Evolutionary conservation across 2,329 filamentous ascomycete genomes (phyloP).

Genomic region (Trichoderma citrinoviride): DNA sequence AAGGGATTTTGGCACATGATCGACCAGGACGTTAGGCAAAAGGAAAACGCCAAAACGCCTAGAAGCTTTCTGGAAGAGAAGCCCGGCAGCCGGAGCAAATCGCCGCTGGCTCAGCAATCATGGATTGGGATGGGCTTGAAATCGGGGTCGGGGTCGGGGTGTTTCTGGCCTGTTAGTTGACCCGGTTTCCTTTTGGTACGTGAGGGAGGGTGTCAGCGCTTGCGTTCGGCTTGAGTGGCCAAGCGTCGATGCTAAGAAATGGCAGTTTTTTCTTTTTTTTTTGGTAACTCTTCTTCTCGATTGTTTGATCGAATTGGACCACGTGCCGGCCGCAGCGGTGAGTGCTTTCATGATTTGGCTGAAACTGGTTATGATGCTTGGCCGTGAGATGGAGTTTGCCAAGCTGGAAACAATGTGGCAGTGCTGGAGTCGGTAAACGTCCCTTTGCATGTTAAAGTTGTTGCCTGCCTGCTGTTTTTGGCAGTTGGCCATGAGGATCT

Average conservation of each 20-base stretch:
- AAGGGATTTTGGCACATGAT: too few relatives aligned
- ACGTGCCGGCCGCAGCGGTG: background rate
- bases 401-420: conserved; percentile 4
- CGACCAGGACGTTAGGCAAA: too few relatives aligned
- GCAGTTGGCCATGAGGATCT: background rate
- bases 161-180: conserved; percentile 14
- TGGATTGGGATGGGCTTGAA: too few relatives aligned
- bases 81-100: conserved; percentile 17
- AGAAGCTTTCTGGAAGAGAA: conserved; percentile 19
- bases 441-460: background rate
- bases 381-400: background rate
- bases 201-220: conserved; percentile 8
- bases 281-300: background rate
- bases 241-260: background rate
- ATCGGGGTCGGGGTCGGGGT: conserved; percentile 2
- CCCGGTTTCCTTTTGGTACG: background rate
- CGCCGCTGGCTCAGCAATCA: background rate
- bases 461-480: background rate
- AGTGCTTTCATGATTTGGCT: background rate
- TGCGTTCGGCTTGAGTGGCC: background rate
- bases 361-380: background rate
- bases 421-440: background rate
- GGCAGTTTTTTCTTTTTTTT: background rate
- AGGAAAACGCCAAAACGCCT: too few relatives aligned
- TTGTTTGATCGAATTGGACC: background rate